phyloP scores from a whole-genome alignment of 2,329 filamentous ascomycete genomes.

The Fragosphaeria purpurea region DNA sequence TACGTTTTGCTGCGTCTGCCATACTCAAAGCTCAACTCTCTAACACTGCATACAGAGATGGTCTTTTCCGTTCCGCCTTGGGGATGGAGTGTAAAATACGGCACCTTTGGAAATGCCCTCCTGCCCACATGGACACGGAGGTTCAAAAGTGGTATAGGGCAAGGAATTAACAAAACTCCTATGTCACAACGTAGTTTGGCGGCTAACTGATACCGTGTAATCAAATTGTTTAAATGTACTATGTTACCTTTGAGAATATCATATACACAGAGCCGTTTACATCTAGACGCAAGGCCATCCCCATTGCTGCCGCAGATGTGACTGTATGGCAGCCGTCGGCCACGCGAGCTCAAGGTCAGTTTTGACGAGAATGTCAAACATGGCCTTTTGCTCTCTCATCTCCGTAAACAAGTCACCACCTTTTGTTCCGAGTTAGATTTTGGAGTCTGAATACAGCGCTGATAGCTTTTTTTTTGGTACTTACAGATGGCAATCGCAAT shows the following conservation, averaged over 20 bases:
- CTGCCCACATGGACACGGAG: too few species aligned
- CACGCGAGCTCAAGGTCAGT: constrained; percentile 42
- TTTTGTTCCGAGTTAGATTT: constrained; percentile 5
- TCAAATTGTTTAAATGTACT: too few species aligned
- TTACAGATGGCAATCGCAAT: constrained; percentile 4
- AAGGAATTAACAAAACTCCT: too few species aligned
- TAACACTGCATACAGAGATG: constrained; percentile 1
- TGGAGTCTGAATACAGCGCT: too few species aligned
- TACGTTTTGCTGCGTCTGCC: neutral
- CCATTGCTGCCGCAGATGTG: constrained; percentile 39
- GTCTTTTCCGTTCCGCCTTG: constrained; percentile 1
- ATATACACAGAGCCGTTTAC: too few species aligned
- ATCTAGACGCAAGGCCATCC: constrained; percentile 24
- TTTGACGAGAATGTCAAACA: constrained; percentile 35
- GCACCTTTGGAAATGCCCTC: too few species aligned
- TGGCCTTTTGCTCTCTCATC: constrained; percentile 34
- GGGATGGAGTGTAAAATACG: constrained; percentile 1
- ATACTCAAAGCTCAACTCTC: neutral
- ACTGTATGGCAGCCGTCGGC: constrained; percentile 38
- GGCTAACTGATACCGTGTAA: too few species aligned
- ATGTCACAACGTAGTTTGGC: too few species aligned
- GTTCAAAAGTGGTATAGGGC: too few species aligned
- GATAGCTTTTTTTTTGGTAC: neutral
- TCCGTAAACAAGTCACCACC: constrained; percentile 40
- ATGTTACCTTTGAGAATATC: too few species aligned